phyloP scores from a whole-genome alignment of 1,139 yeast species.

The Candida tetrigidarum region DNA sequence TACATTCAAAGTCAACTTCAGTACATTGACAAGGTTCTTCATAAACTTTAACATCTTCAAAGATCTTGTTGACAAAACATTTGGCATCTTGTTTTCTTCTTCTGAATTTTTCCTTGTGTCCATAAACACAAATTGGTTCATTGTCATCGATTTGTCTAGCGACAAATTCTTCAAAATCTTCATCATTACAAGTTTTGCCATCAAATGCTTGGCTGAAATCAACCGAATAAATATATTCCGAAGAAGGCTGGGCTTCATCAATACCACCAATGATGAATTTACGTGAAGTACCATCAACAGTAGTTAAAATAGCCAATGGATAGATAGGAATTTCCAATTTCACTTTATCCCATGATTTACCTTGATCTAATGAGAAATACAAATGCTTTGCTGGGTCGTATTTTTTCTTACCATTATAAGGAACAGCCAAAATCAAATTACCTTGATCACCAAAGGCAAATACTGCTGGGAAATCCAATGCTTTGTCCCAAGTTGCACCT shows the following conservation, averaged over 20 bases:
- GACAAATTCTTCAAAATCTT: slow-evolving; percentile 72
- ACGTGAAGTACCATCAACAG: slow-evolving; percentile 76
- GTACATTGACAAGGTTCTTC: slow-evolving; percentile 72
- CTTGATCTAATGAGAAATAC: slow-evolving; percentile 76
- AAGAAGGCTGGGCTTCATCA: slow-evolving; percentile 21
- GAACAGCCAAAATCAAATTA: slow-evolving; percentile 69
- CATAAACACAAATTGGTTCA: slow-evolving; percentile 69
- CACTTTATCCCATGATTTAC: slow-evolving; percentile 60
- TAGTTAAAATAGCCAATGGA: slow-evolving; percentile 56
- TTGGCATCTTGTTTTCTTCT: slow-evolving; percentile 72
- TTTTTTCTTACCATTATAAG: slow-evolving; percentile 33
- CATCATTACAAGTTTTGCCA: slow-evolving; percentile 50
- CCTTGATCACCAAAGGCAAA: slow-evolving; percentile 83
- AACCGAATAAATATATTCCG: slow-evolving; percentile 45
- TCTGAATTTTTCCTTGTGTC: slow-evolving; percentile 66
- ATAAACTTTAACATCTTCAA: slow-evolving; percentile 57
- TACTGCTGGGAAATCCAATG: slow-evolving; percentile 56
- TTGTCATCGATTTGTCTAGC: slow-evolving; percentile 53
- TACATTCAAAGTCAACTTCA: slow-evolving; percentile 74
- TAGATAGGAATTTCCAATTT: slow-evolving; percentile 51
- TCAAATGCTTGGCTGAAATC: slow-evolving; percentile 67
- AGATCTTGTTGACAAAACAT: slow-evolving; percentile 68
- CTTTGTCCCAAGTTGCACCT: slow-evolving; percentile 70
- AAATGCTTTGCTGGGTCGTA: slow-evolving; percentile 29
- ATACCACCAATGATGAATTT: slow-evolving; percentile 61